phyloP scores from a whole-genome alignment of 2,329 filamentous ascomycete species.

The Conoideocrella luteorostrata region DNA sequence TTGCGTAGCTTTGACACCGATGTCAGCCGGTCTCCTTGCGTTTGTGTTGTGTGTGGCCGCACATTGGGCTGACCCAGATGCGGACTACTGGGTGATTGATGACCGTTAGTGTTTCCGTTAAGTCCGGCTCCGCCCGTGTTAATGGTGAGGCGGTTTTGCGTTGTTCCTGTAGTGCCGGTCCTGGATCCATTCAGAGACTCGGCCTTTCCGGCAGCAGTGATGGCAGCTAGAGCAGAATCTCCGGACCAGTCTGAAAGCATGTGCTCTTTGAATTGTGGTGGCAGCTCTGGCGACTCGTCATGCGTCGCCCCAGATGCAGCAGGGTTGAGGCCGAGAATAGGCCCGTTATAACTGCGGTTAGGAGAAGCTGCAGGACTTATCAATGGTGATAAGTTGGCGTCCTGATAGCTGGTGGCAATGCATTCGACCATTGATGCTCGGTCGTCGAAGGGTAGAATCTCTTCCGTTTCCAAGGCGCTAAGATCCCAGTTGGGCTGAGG shows the following conservation, averaged over 20 bases:
- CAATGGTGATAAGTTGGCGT: constrained; percentile 55
- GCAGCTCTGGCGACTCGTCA: constrained; percentile 50
- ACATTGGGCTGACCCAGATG: constrained; percentile 45
- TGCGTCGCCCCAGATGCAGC: constrained; percentile 32
- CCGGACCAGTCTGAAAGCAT: constrained; percentile 77
- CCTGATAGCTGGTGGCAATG: constrained; percentile 66
- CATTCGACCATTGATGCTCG: constrained; percentile 64
- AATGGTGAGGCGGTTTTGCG: constrained; percentile 51
- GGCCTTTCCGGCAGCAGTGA: constrained; percentile 64
- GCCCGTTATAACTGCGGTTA: constrained; percentile 55
- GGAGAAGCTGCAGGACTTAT: constrained; percentile 66
- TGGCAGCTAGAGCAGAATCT: constrained; percentile 62
- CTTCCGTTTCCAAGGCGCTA: constrained; percentile 53
- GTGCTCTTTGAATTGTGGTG: constrained; percentile 61
- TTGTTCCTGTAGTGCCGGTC: constrained; percentile 50
- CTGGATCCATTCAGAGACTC: constrained; percentile 72
- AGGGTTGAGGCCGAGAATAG: constrained; percentile 49
- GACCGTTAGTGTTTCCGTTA: constrained; percentile 31
- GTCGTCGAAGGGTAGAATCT: constrained; percentile 69
- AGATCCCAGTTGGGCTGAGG: constrained; percentile 40
- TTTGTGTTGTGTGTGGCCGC: constrained; percentile 40
- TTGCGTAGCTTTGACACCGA: constrained; percentile 43
- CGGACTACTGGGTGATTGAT: constrained; percentile 37
- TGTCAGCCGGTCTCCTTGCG: constrained; percentile 26
- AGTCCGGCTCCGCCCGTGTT: constrained; percentile 33